Evolutionary conservation across 2,329 filamentous ascomycete genomes (phyloP).

Genomic region (Cryphonectria nitschkei): DNA sequence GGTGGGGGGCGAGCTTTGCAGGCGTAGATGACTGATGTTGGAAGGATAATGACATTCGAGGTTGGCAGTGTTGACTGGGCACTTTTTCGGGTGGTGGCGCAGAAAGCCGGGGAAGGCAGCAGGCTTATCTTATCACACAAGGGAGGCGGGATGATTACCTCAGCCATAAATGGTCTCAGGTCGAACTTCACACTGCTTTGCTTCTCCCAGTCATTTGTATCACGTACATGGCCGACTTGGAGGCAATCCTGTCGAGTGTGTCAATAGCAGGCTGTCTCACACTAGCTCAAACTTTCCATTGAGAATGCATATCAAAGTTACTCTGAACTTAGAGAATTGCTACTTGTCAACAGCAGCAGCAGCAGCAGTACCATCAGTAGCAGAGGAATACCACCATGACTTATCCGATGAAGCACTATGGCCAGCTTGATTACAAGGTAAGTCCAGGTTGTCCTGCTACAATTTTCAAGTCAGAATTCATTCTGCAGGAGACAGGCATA

Average conservation of each 20-base stretch:
- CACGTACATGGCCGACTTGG: too few species aligned
- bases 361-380: background rate
- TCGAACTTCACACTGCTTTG: background rate
- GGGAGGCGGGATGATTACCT: background rate
- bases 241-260: background rate
- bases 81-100: conserved; percentile 12
- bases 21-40: background rate
- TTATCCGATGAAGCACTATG: background rate
- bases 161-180: background rate
- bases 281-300: background rate
- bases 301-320: background rate
- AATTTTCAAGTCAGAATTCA: too few species aligned
- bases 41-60: background rate
- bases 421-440: too few species aligned
- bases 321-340: background rate
- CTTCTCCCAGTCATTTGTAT: background rate
- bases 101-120: background rate
- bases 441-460: too few species aligned
- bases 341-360: background rate
- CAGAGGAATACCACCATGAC: background rate
- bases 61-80: background rate
- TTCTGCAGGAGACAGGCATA: background rate
- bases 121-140: conserved; percentile 13
- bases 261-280: background rate
- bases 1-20: conserved; percentile 5